Base-by-base conservation (phyloP, 805 yeast genomes). In the Maudiozyma turicensis region DNA sequence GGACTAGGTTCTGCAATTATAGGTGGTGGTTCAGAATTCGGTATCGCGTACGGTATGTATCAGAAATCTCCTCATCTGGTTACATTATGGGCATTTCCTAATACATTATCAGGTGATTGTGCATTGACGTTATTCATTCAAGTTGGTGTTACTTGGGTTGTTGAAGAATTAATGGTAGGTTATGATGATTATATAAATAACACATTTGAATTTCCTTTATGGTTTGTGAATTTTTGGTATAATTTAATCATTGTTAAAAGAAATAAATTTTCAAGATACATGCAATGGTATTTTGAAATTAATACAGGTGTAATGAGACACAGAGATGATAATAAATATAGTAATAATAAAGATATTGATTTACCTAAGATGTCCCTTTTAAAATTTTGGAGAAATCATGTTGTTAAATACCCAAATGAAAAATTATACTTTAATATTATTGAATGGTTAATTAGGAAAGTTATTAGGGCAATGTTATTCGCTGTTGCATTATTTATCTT, bases 11-110 rank as follows among this genome's bases (percentile, higher is more conserved):
- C 61, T 26, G 61, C 57, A 28, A 50, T 57, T 8, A 50, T 60
- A 8, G 48, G 57, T 8, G 64, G 63, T 34, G 64, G 64, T n/a
- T 49, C 56, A 1, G 55, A 60, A 43, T 60, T 60, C 34, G 63
- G 55, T 31, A 54, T 58, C 20, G 64, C 63, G 1, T 60, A 58
- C 39, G 64, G 59, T 15, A 58, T 60, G 61, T 60, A 60, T 42
- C 48, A 43, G 42, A 15, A 52, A 15, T 48, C 52, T 6, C 30
- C 42, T 8, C 31, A 42, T 30, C 14, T 30, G 3, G 46, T 60
- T 6, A 50, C 49, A 5, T 47, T 60, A 15, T 60, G 64, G 64
- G 58, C 54, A n/a, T 60, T 60, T 38, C 63, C 63, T 11, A 54
- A 60, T 40, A 60, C 64, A 6, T 45, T 58, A 11, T 55, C 63